Evolutionary conservation across 179 eudicot species (phyloP), one percentile per base, ranked within the genome.

Genomic region (Camellia oleifera): DNA sequence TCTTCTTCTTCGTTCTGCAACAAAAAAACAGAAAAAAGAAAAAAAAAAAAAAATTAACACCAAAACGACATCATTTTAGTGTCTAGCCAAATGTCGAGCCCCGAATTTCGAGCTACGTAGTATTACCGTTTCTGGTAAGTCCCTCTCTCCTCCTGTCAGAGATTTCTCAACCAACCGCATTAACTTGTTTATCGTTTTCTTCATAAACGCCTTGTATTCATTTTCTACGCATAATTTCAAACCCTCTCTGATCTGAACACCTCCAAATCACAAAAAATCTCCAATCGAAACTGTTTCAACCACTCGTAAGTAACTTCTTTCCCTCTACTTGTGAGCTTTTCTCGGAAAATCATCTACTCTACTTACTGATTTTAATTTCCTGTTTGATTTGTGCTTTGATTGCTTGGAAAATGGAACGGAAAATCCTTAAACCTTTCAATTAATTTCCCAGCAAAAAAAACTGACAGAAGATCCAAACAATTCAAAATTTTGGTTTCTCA

Each of bases 181-280:
- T 40, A 40, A 57, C 32, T 67, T 67, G n/a, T 17, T 77, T 53
- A 15, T 32, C 80, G 26, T 67, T 57, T 77, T 67, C 74, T 77
- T 67, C 74, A 23, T 77, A 63, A 65, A 75, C 42, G 40, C 40
- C 40, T 32, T 32, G 40, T 32, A 32, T 32, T 32, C 40, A 32
- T 32, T 32, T 32, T 32, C 40, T 32, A 32, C 40, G 40, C 40
- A 32, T 32, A 32, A 48, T 45, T 17, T 9, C 26, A 26, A 9
- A 42, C 26, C 15, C 32, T 32, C 15, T 45, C 2, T 6, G 14
- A 17, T 9, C 57, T 42, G 52, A 14, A 17, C 14, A 54, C 17
- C 63, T 32, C 44, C 32, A 5, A 15, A 50, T 40, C 76, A 26
- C 48, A 7, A 48, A 48, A 48, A 7, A 4, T 48, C 52, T 74